These are phyloP conservation scores for Neonectria magnoliae DNA, from an alignment of 2,329 filamentous ascomycete genomes.

Conservation along the genomic window DNA sequence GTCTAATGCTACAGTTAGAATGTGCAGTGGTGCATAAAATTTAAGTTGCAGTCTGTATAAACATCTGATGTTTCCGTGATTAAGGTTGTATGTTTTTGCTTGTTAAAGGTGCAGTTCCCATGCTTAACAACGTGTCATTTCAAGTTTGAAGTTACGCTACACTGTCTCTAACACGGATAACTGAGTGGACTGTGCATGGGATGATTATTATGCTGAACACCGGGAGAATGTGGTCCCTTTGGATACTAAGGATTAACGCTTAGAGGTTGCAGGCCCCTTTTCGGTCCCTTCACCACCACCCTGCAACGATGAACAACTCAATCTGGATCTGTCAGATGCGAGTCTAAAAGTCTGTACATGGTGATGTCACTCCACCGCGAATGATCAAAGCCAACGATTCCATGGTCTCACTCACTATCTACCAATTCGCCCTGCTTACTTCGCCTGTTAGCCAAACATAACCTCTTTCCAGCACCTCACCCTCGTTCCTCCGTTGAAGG, in stretches of 20 bases:
- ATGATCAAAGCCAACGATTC: neutral
- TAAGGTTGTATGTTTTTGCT: neutral
- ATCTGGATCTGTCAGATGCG: neutral
- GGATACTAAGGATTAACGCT: neutral
- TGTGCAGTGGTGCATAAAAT: neutral
- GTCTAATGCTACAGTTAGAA: neutral
- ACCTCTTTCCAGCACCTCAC: neutral
- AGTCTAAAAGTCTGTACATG: neutral
- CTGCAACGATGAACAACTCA: neutral
- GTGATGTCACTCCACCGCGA: neutral
- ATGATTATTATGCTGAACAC: neutral
- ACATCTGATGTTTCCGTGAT: neutral
- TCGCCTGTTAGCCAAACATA: neutral
- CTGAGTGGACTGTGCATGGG: too few species aligned
- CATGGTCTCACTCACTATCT: neutral
- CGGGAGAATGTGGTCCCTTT: neutral
- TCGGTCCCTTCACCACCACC: neutral
- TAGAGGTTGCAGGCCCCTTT: neutral
- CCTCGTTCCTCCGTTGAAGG: neutral
- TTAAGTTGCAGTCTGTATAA: neutral
- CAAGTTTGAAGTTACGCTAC: neutral
- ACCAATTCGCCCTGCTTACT: neutral
- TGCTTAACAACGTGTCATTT: neutral
- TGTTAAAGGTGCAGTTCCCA: neutral
- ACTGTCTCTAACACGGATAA: too few species aligned